These are phyloP conservation scores for Cicer yamashitae DNA, from an alignment of 306 rosid species.

Conservation along the genomic window DNA sequence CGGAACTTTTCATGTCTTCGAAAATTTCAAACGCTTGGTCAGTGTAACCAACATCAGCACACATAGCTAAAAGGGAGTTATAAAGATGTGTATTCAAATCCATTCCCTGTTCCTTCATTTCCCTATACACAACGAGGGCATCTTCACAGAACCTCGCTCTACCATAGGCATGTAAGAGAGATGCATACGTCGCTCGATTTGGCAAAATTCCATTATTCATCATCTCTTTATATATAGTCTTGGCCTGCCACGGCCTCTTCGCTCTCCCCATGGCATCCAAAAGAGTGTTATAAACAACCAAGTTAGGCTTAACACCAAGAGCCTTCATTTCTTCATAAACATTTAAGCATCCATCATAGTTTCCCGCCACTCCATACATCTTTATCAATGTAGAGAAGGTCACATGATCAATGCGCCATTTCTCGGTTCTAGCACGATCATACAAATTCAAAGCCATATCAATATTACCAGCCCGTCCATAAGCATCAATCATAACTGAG, in stretches of 20 bases:
- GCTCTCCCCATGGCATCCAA: slow-evolving; percentile 97
- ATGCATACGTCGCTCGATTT: slow-evolving; percentile 66
- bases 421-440: slow-evolving; percentile 78
- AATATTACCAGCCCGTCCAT: slow-evolving; percentile 79
- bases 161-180: slow-evolving; percentile 81
- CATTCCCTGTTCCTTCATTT: slow-evolving; percentile 87
- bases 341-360: slow-evolving; percentile 86
- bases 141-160: slow-evolving; percentile 76
- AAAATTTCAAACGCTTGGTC: slow-evolving; percentile 75
- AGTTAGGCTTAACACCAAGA: slow-evolving; percentile 70
- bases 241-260: slow-evolving; percentile 93
- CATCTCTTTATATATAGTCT: slow-evolving; percentile 81
- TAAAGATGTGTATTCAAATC: slow-evolving; percentile 69
- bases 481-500: slow-evolving; percentile 85
- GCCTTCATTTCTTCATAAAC: slow-evolving; percentile 94
- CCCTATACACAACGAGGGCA: slow-evolving; percentile 73
- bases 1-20: slow-evolving; percentile 72
- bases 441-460: slow-evolving; percentile 83
- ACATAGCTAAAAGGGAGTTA: slow-evolving; percentile 79
- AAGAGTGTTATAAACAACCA: slow-evolving; percentile 73
- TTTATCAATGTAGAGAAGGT: slow-evolving; percentile 81
- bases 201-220: slow-evolving; percentile 64
- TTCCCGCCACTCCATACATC: slow-evolving; percentile 72
- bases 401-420: slow-evolving; percentile 71
- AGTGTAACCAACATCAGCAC: slow-evolving; percentile 82